Base-by-base conservation (phyloP, 2,329 filamentous ascomycete genomes). In the Cordyceps farinosa region DNA sequence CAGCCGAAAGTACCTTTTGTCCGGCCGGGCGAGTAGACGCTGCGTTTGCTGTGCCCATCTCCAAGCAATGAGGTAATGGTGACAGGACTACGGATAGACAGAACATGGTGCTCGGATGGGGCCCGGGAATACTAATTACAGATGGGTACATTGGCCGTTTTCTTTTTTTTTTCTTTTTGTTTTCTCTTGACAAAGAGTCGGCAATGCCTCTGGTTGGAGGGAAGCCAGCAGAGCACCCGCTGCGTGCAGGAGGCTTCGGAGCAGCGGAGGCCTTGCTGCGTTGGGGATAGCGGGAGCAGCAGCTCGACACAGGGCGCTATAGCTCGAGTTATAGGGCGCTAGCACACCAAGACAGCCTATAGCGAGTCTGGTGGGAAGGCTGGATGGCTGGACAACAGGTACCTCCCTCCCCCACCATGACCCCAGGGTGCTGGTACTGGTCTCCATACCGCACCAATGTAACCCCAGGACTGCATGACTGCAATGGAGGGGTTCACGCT, bases 1-100 rank as follows among this genome's bases (percentile, higher is more conserved):
- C 15, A 61, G 48, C 58, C 58, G 58, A 61, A 58, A 61, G 58
- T 61, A 61, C 58, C 58, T 22, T 61, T 61, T 42, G 58, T 61
- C 58, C 58, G 58, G 58, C 58, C 58, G 48, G 45, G 34, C 15
- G 9, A n/a, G 27, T 8, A 29, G 9, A 29, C 5, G 22, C 27
- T 45, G 42, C 5, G 6, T 45, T 17, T 22, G 17, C 42, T 3
- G 15, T 7, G 17, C 5, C 15, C 5, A 22, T 22, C 22, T 8
- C 11, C n/a, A 8, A 29, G 47, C 29, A 29, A 50, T 50, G 27
- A 27, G 29, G 22, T 29, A 50, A 29, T 27, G 22, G 47, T 13
- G 17, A 30, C 47, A 50, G 44, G n/a, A 27, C 34, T 34, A 22
- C 22, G 22, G 22, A 22, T 22, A 11, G 29, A 27, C 17, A 45